A percentile compares a stretch with the other conserved stretches of the same genome.
phyloP scores from a whole-genome alignment of 1,284 basidiomycete genomes.

The Tylopilus orsonianus region DNA sequence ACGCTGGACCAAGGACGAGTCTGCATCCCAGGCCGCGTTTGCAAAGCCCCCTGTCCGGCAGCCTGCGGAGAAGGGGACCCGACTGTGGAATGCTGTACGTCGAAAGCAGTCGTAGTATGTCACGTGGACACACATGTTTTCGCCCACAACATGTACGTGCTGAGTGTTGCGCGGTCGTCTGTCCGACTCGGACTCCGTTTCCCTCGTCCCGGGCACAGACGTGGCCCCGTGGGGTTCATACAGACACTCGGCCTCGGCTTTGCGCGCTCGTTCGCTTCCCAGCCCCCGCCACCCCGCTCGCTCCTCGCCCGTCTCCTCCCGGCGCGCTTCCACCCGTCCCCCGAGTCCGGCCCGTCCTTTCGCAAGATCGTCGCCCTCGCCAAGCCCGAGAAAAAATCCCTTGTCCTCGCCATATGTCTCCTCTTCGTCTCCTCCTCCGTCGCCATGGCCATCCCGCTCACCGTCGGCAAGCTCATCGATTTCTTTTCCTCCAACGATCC shows the following conservation, averaged over 20 bases:
- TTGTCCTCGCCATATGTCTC: constrained; percentile 69
- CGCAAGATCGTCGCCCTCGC: constrained; percentile 76
- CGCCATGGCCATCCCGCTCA: constrained; percentile 88
- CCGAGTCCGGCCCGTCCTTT: constrained; percentile 56
- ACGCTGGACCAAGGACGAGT: neutral
- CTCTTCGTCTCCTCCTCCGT: constrained; percentile 74
- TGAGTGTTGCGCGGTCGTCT: neutral
- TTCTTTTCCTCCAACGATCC: constrained; percentile 77
- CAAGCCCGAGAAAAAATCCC: constrained; percentile 72
- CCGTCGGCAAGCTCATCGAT: constrained; percentile 89
- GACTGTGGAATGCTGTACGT: neutral
- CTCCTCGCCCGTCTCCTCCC: constrained; percentile 42
- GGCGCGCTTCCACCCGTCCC: constrained; percentile 31
- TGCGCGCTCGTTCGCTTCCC: constrained; percentile 17
- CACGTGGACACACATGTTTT: too few relatives aligned
- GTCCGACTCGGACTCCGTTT: constrained; percentile 5
- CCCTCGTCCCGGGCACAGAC: neutral
- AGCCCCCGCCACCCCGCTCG: constrained; percentile 27
- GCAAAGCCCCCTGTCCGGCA: neutral
- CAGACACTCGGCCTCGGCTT: neutral
- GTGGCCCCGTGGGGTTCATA: neutral
- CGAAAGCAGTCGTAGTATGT: neutral
- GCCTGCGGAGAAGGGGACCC: neutral
- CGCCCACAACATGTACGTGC: too few relatives aligned
- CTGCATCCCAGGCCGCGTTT: constrained; percentile 1